Percentiles rank a stretch among this genome's conserved stretches.
Evolutionary conservation across 2,329 filamentous ascomycete genomes (phyloP).

Genomic region (Aspergillus versicolor): DNA sequence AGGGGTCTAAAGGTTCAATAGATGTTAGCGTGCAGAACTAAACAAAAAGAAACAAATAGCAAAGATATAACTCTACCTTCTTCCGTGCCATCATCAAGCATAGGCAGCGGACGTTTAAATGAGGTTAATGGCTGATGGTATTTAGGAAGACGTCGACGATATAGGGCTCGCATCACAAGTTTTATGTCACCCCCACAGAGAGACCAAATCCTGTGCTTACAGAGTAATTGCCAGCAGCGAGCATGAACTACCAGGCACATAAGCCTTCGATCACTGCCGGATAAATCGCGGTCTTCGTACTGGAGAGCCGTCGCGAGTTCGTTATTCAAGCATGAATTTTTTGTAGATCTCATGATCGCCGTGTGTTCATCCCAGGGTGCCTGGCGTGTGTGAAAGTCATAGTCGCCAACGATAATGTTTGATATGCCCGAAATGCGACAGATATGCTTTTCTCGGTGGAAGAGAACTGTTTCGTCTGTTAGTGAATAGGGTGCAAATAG

Average conservation of each 20-base stretch:
- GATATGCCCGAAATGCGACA: not conserved
- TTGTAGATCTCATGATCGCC: not conserved
- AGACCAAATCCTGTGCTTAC: not conserved
- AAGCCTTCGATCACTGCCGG: not conserved
- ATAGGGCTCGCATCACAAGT: not conserved
- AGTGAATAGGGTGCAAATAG: not conserved
- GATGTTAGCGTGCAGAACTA: no score
- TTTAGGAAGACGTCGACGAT: not conserved
- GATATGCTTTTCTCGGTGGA: not conserved
- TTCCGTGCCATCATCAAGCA: no score
- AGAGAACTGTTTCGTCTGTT: not conserved
- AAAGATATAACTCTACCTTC: no score
- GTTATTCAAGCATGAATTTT: not conserved
- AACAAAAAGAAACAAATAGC: no score
- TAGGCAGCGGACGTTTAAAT: no score
- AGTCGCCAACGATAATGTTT: not conserved
- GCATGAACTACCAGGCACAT: not conserved
- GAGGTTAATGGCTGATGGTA: no score
- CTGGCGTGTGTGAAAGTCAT: not conserved
- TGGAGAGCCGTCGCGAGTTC: not conserved
- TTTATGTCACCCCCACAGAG: not conserved
- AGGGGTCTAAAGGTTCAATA: not conserved
- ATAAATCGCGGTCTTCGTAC: not conserved
- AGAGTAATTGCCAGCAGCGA: not conserved
- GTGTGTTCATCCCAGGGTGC: slow-evolving; percentile 1